Conservation (phyloP, 352 stramenopile species). For the Saprolegnia diclina region DNA sequence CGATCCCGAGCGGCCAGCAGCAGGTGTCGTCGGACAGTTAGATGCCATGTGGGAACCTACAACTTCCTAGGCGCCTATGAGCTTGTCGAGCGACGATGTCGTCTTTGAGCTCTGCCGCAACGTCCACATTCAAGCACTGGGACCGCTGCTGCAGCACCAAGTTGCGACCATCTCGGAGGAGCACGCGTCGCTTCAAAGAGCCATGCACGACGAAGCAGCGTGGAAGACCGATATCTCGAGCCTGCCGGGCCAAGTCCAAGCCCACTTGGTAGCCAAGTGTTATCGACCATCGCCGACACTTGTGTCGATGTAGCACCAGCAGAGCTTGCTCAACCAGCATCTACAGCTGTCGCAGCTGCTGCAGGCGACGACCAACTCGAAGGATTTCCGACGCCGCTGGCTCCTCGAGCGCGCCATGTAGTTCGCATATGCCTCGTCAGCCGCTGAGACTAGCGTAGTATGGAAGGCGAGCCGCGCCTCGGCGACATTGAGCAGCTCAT, state of each 20-base stretch:
- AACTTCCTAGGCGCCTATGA: constrained; percentile 2
- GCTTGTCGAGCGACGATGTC: constrained; percentile 8
- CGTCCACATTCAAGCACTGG: constrained; percentile 23
- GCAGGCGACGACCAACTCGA: constrained; percentile 21
- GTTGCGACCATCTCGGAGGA: not conserved
- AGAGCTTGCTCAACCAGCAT: constrained; percentile 14
- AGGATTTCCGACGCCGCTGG: constrained; percentile 12
- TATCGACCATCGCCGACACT: not conserved
- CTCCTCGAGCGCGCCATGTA: constrained; percentile 22
- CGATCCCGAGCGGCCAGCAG: not conserved
- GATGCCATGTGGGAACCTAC: not conserved
- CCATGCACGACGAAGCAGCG: not conserved
- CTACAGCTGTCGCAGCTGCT: constrained; percentile 14
- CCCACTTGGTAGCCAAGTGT: not conserved
- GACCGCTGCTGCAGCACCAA: constrained; percentile 19
- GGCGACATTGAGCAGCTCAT: constrained; percentile 25
- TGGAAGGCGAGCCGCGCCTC: constrained; percentile 15
- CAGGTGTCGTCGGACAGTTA: too few species aligned
- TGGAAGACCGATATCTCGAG: not conserved
- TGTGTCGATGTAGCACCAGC: not conserved
- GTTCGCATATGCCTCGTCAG: not conserved
- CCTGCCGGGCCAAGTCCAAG: constrained; percentile 3
- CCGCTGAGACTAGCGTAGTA: not conserved
- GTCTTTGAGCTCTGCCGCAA: constrained; percentile 22
- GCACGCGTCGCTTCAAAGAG: not conserved